Evolutionary conservation across 306 rosid genomes (phyloP).

Genomic region (Quercus bicolor): DNA sequence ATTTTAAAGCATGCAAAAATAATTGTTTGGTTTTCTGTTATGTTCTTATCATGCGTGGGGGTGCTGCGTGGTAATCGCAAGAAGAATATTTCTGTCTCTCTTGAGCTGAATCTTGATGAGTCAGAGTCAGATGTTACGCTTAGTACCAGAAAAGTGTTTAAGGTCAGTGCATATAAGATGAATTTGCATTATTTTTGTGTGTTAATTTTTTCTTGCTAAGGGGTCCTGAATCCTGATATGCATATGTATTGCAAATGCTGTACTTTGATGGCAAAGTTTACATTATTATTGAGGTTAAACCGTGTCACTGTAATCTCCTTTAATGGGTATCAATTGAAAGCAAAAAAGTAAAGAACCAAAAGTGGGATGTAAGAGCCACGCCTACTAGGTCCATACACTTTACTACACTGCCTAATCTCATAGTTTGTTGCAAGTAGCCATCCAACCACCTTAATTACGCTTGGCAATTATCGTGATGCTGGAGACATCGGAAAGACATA

Average conservation of each 20-base stretch:
- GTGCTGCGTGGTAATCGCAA: slow-evolving; percentile 88
- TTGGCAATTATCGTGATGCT: too few species aligned
- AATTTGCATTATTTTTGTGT: not conserved
- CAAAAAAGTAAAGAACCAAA: not conserved
- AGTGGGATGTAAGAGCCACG: not conserved
- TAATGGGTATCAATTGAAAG: not conserved
- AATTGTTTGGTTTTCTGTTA: too few species aligned
- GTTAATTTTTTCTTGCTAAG: not conserved
- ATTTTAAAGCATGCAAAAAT: too few species aligned
- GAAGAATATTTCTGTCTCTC: slow-evolving; percentile 82
- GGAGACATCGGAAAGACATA: too few species aligned
- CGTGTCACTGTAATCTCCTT: not conserved
- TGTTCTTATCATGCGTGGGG: slow-evolving; percentile 37
- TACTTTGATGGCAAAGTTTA: not conserved
- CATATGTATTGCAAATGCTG: not conserved
- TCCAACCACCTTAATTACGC: too few species aligned
- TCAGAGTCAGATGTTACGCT: slow-evolving; percentile 30
- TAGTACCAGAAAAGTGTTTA: not conserved
- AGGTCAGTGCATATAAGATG: not conserved
- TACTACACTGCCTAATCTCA: too few species aligned
- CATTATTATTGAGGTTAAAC: not conserved
- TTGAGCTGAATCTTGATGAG: slow-evolving; percentile 92
- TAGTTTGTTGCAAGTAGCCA: too few species aligned
- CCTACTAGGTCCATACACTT: too few species aligned
- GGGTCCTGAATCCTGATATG: slow-evolving; percentile 8